Percentiles rank a stretch among this genome's conserved stretches.
Conservation (phyloP, 108 stramenopile genomes). For the Pseudonitzschia pungens region DNA sequence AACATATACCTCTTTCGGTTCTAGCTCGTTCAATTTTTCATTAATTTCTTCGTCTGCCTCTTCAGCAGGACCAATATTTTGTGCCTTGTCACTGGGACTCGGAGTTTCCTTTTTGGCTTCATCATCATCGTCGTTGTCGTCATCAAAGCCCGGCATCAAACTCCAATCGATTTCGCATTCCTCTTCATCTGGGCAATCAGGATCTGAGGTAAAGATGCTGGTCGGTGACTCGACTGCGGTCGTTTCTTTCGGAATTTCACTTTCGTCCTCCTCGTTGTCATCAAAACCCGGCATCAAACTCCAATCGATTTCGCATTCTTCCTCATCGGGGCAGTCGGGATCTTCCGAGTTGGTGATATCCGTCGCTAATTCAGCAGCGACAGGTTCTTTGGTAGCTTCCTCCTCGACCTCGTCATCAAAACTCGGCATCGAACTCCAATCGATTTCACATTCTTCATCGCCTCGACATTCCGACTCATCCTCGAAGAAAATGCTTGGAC, state of each 20-base stretch:
- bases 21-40: neutral
- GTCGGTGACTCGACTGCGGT: neutral
- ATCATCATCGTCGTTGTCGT: constrained; percentile 17
- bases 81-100: neutral
- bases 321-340: constrained; percentile 31
- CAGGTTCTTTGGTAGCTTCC: too few species aligned
- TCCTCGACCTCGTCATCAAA: constrained; percentile 19
- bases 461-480: constrained; percentile 17
- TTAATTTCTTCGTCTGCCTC: neutral
- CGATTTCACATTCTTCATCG: constrained; percentile 42
- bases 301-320: constrained; percentile 44
- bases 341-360: neutral
- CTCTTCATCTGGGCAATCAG: constrained; percentile 32
- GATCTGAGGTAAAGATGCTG: neutral
- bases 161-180: constrained; percentile 45
- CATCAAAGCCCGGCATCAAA: constrained; percentile 27
- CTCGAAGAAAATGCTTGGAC: neutral
- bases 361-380: neutral
- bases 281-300: constrained; percentile 30
- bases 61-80: neutral
- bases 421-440: constrained; percentile 37
- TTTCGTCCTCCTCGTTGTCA: constrained; percentile 18
- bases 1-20: neutral
- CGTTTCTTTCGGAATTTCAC: neutral
- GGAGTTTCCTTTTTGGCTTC: neutral